Conservation (phyloP, 768 basidiomycete genomes). For the Panellus pusillus region DNA sequence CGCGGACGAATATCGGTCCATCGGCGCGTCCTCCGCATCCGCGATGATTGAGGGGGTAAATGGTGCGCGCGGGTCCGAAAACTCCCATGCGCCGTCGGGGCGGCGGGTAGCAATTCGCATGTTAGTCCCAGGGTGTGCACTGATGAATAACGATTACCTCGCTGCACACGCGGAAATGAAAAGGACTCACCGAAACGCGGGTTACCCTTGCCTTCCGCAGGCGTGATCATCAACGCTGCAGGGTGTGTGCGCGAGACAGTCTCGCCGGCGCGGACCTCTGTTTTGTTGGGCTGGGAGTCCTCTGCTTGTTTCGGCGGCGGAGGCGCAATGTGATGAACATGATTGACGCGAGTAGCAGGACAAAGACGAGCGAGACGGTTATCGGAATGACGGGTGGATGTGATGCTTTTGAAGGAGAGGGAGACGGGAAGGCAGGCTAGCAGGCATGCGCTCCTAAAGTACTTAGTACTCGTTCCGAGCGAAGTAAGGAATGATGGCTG, state of each 20-base stretch:
- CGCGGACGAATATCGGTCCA: conserved; percentile 10
- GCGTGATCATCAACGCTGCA: too few relatives aligned
- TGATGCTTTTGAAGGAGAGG: conserved; percentile 4
- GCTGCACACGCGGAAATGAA: not conserved
- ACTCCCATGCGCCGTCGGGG: conserved; percentile 58
- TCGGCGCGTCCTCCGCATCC: too few relatives aligned
- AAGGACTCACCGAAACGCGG: not conserved
- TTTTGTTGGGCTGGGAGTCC: conserved; percentile 1
- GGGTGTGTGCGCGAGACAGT: conserved; percentile 22
- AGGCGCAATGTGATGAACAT: conserved; percentile 35
- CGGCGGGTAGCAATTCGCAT: conserved; percentile 59
- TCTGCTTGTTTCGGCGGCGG: conserved; percentile 28
- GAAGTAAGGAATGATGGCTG: conserved; percentile 7
- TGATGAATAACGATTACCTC: too few relatives aligned
- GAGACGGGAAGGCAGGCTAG: not conserved
- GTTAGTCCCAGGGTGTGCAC: conserved; percentile 51
- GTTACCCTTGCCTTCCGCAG: too few relatives aligned
- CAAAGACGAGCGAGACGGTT: conserved; percentile 31
- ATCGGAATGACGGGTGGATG: conserved; percentile 26
- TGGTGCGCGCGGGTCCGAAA: conserved; percentile 48
- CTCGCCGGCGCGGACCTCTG: conserved; percentile 24
- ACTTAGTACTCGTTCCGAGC: conserved; percentile 14
- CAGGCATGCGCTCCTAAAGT: conserved; percentile 11
- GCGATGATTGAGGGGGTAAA: too few relatives aligned
- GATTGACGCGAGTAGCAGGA: conserved; percentile 30